Evolutionary conservation across 441 rosid genomes (phyloP), one percentile per base, ranked within the genome.

Genomic region (Adansonia gregorii): DNA sequence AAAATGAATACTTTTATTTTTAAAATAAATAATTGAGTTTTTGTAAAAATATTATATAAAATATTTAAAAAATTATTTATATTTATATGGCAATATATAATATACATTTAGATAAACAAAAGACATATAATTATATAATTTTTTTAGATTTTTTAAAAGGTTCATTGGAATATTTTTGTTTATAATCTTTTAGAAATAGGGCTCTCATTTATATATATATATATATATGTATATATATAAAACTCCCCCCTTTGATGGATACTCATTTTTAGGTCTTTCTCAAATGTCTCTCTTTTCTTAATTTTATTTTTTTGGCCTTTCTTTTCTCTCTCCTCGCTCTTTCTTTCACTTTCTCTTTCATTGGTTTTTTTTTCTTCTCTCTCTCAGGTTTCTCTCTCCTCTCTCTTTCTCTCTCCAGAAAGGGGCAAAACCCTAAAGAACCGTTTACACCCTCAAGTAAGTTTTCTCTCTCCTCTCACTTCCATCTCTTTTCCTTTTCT

Each of bases 391-490:
- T 87, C 87, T 81, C 83, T 77, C 69, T 78, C 78, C 80, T 75
- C 69, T 78, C 76, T 73, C 71, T 72, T 51, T 86, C 95, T 89
- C 93, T 89, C 92, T 83, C 88, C 93, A 80, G 96, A 87, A 90
- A 87, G 86, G 86, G 86, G 85, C 87, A 86, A 90, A 91, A 88
- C 90, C 90, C 90, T 86, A 88, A 90, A 89, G 93, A 83, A 86
- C 88, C 92, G 90, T 92, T 91, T 91, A 83, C 94, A 82, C 85
- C 86, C 87, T 87, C 87, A 87, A 85, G 97, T 92, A 90, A 92
- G 94, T 87, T 91, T 85, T 88, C 93, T 92, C 96, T 92, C 91
- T 88, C 93, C 88, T 83, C 83, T 79, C 84, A 79, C 81, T 75
- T 76, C 74, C 61, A 4, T 81, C 77, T 66, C 31, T 78, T 80